phyloP scores from a whole-genome alignment of 176 grass and related monocot genomes.

The Carex pumila region DNA sequence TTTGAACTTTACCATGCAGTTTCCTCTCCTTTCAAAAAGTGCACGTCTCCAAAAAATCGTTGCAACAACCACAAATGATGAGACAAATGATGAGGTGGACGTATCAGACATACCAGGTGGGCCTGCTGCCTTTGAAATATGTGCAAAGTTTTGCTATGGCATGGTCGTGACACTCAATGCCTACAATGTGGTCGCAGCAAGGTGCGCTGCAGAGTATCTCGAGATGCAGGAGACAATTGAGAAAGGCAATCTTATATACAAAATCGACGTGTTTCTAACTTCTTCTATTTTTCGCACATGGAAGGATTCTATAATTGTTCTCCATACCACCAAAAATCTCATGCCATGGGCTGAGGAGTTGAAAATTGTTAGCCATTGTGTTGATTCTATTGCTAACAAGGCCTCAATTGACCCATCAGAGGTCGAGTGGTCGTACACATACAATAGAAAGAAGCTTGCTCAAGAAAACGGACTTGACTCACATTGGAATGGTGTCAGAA shows the following conservation, averaged over 20 bases:
- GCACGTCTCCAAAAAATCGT: slow-evolving; percentile 65
- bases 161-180: slow-evolving; percentile 95
- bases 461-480: slow-evolving; percentile 65
- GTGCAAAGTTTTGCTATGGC: slow-evolving; percentile 96
- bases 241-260: slow-evolving; percentile 98
- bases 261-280: slow-evolving; percentile 90
- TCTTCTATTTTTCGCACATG: slow-evolving; percentile 79
- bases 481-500: slow-evolving; percentile 92
- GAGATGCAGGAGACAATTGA: slow-evolving; percentile 90
- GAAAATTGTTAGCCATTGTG: slow-evolving; percentile 74
- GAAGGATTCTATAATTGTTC: slow-evolving; percentile 93
- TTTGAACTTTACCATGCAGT: slow-evolving; percentile 38
- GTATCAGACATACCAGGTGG: slow-evolving; percentile 89
- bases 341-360: slow-evolving; percentile 70
- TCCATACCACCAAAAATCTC: slow-evolving; percentile 72
- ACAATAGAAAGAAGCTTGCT: slow-evolving; percentile 87
- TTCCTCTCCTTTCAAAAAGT: slow-evolving; percentile 98
- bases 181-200: slow-evolving; percentile 79
- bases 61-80: slow-evolving; percentile 46
- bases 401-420: slow-evolving; percentile 77
- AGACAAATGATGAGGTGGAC: slow-evolving; percentile 64
- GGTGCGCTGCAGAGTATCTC: slow-evolving; percentile 85
- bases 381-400: slow-evolving; percentile 73
- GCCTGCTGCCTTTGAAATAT: slow-evolving; percentile 87
- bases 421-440: slow-evolving; percentile 95